phyloP scores from a whole-genome alignment of 306 rosid genomes.

The Ceratonia siliqua region DNA sequence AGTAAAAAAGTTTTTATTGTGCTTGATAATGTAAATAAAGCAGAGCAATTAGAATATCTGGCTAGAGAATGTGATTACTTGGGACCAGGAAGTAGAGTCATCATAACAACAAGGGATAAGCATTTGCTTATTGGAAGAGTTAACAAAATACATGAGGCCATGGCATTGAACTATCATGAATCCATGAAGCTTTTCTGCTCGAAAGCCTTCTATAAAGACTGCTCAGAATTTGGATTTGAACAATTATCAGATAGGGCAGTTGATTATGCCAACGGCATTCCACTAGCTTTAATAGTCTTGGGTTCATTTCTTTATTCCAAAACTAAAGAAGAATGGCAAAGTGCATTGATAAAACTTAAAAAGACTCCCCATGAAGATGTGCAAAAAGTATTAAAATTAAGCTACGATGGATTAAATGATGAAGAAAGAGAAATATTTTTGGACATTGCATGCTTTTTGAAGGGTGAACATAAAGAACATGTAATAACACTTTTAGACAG shows the following conservation, averaged over 20 bases:
- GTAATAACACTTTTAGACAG: neutral
- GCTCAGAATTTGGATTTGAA: neutral
- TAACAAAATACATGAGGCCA: neutral
- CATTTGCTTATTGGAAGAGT: neutral
- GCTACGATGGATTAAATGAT: neutral
- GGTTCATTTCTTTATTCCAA: conserved; percentile 22
- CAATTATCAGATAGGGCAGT: neutral
- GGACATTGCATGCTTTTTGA: neutral
- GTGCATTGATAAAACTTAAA: neutral
- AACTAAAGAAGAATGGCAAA: conserved; percentile 1
- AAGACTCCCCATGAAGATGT: neutral
- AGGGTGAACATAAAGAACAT: neutral
- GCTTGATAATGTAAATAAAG: conserved; percentile 1
- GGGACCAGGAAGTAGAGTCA: neutral
- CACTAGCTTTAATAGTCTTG: conserved; percentile 16
- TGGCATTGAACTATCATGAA: neutral
- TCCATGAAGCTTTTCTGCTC: neutral
- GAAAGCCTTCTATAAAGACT: neutral
- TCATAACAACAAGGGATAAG: conserved; percentile 20
- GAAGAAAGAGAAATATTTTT: neutral
- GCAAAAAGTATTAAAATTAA: neutral
- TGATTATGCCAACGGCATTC: conserved; percentile 9
- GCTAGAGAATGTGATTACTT: neutral
- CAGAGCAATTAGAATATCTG: neutral
- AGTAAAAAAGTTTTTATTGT: neutral